Base-by-base conservation (phyloP, 257 asterid species). In the Ehretia macrophylla region DNA sequence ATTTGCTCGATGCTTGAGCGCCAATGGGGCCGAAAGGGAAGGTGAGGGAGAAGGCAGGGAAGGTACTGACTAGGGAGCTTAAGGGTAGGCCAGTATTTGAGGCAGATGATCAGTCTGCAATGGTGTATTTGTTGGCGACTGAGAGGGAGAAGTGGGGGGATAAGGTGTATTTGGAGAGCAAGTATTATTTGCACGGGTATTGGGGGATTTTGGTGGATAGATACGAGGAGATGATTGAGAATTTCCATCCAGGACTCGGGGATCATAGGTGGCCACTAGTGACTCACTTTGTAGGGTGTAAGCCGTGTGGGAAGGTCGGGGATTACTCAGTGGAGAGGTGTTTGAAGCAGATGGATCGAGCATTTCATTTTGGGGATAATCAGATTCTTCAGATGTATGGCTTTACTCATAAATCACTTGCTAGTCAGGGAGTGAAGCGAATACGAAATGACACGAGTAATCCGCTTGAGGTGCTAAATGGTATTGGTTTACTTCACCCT, bases 21-120 rank as follows among this genome's bases (percentile, higher is more conserved):
- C 99, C 99, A 0, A 92, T 92, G 99, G 99, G 99, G 42, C 96
- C 97, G 4, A 86, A 88, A 64, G 98, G 97, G 21, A 83, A 73
- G 68, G 16, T 72, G 10, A 69, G 99, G 64, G 97, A 86, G 3
- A 96, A 85, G 12, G 97, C 99, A 0, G 99, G 98, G 37, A 68
- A 77, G 69, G 19, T 91, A n/a, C 67, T 91, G 65, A 84, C 99
- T 0, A 67, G 69, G 62, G 99, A 72, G 79, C 80, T 92, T 1
- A 80, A 73, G 65, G 84, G 66, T 17, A 74, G 99, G 69, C 99
- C 98, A 0, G 90, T 74, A 32, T 92, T 92, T 13, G 98, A 91
- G 49, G 96, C 98, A 3, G 98, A 91, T 58, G 98, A 91, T 75
- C 98, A 91, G 69, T 85, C 95, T 11, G 97, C 98, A 0, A 85